Conservation (phyloP, 139 green algal genomes). For the Axilococcus clingmanii region DNA sequence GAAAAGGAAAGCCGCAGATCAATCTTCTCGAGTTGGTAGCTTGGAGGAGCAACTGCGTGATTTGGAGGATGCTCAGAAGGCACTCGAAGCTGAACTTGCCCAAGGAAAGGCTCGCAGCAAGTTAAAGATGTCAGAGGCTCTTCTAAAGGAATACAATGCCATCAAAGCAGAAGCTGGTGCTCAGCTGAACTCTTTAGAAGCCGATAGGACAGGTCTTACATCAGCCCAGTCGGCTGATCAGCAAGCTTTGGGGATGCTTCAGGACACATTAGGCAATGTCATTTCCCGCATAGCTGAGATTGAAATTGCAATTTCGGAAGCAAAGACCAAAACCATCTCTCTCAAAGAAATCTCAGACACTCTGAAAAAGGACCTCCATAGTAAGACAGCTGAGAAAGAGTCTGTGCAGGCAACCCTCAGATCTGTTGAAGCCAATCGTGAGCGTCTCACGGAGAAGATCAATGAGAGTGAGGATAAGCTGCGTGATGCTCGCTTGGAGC, state of each 20-base stretch:
- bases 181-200: slow-evolving; percentile 29
- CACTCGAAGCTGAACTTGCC: slow-evolving; percentile 15
- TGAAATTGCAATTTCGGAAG: too few species aligned
- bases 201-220: slow-evolving; percentile 29
- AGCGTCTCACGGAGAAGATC: slow-evolving; percentile 41
- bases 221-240: slow-evolving; percentile 29
- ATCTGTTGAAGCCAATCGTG: slow-evolving; percentile 18
- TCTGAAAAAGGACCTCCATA: slow-evolving; percentile 17
- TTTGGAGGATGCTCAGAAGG: slow-evolving; percentile 23
- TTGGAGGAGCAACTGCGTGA: slow-evolving; percentile 35
- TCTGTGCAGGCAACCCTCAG: slow-evolving; percentile 17
- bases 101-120: slow-evolving; percentile 4
- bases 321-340: too few species aligned
- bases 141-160: slow-evolving; percentile 33
- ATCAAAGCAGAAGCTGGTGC: slow-evolving; percentile 37
- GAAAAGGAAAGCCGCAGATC: slow-evolving; percentile 13
- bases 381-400: slow-evolving; percentile 24
- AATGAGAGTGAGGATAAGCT: slow-evolving; percentile 56
- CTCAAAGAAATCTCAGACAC: too few species aligned
- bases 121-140: slow-evolving; percentile 10
- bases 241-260: slow-evolving; percentile 25
- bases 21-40: slow-evolving; percentile 19
- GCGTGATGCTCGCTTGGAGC: slow-evolving; percentile 51
- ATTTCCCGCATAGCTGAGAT: slow-evolving; percentile 25
- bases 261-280: slow-evolving; percentile 30